Conservation (phyloP, 257 asterid genomes). For the Coffea eugenioides region DNA sequence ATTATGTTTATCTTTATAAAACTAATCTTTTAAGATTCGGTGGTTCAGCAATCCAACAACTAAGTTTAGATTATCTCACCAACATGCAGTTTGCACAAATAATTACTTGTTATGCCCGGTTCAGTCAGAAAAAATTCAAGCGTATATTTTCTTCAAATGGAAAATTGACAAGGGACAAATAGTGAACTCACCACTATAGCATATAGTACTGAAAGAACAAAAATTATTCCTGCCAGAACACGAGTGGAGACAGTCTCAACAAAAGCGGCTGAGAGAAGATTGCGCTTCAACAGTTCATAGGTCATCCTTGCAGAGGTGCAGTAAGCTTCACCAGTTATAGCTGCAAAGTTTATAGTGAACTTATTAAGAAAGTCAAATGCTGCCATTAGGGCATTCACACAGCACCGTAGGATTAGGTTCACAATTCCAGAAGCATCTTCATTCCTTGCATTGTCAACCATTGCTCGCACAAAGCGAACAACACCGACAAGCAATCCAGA, state of each 20-base stretch:
- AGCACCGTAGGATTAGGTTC: slow-evolving; percentile 69
- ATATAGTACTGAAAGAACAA: slow-evolving; percentile 79
- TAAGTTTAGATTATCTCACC: slow-evolving; percentile 1
- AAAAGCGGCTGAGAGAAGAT: slow-evolving; percentile 83
- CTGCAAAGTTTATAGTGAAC: slow-evolving; percentile 85
- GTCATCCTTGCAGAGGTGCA: slow-evolving; percentile 88
- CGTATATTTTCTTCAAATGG: background rate
- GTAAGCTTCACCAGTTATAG: slow-evolving; percentile 95
- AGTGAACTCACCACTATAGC: slow-evolving; percentile 67
- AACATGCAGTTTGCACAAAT: background rate
- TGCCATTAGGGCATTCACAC: slow-evolving; percentile 62
- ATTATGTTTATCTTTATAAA: background rate
- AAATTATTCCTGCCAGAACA: slow-evolving; percentile 67
- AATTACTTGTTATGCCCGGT: background rate
- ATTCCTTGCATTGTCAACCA: slow-evolving; percentile 86
- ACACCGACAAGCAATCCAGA: slow-evolving; percentile 64
- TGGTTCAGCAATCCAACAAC: background rate
- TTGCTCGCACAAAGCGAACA: slow-evolving; percentile 70
- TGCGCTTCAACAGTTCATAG: slow-evolving; percentile 86
- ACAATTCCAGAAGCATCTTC: slow-evolving; percentile 79
- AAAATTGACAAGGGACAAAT: background rate
- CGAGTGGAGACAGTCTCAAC: slow-evolving; percentile 96
- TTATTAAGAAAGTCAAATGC: slow-evolving; percentile 87
- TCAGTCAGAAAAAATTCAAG: background rate
- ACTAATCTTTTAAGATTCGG: background rate